A percentile compares a stretch with the other conserved stretches of the same genome.
These are phyloP conservation scores for Dactylellina leptospora DNA, from an alignment of 2,329 filamentous ascomycete species.

Conservation along the genomic window DNA sequence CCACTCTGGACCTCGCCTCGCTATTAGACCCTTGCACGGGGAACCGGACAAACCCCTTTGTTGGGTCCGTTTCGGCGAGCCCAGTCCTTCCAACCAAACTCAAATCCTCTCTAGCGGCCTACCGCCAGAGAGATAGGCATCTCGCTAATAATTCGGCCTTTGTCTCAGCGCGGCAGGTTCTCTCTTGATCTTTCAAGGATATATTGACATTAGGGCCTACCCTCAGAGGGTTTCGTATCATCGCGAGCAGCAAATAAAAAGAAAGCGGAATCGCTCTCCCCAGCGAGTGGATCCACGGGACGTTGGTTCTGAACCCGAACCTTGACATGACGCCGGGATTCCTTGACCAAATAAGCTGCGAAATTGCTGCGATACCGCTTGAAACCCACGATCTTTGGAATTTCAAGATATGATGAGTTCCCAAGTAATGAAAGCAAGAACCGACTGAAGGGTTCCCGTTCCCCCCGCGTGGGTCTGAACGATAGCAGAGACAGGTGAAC, in stretches of 20 bases:
- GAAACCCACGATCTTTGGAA: slow-evolving; percentile 20
- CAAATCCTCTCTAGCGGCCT: slow-evolving; percentile 8
- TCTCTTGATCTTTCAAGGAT: not conserved
- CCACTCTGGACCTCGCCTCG: slow-evolving; percentile 43
- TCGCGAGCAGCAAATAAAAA: slow-evolving; percentile 32
- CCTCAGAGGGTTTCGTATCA: slow-evolving; percentile 38
- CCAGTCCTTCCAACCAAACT: slow-evolving; percentile 2
- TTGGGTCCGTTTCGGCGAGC: slow-evolving; percentile 47
- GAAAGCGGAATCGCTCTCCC: slow-evolving; percentile 31
- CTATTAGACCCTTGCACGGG: slow-evolving; percentile 41
- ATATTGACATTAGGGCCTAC: slow-evolving; percentile 32
- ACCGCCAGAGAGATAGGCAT: slow-evolving; percentile 8
- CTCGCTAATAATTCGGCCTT: slow-evolving; percentile 32
- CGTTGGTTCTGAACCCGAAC: slow-evolving; percentile 36
- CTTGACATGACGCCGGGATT: slow-evolving; percentile 43
- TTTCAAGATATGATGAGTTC: slow-evolving; percentile 23
- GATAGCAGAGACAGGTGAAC: slow-evolving; percentile 20
- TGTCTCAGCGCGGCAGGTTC: slow-evolving; percentile 42
- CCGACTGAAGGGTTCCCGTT: slow-evolving; percentile 27
- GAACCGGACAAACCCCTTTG: slow-evolving; percentile 53
- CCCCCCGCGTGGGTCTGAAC: slow-evolving; percentile 18
- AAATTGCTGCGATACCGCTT: slow-evolving; percentile 19
- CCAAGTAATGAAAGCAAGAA: slow-evolving; percentile 34
- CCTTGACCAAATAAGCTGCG: slow-evolving; percentile 21
- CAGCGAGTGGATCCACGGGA: slow-evolving; percentile 46